Percentiles rank a stretch among this genome's conserved stretches.
Evolutionary conservation across 2,329 filamentous ascomycete species (phyloP).

Genomic region (Alternaria longipes): DNA sequence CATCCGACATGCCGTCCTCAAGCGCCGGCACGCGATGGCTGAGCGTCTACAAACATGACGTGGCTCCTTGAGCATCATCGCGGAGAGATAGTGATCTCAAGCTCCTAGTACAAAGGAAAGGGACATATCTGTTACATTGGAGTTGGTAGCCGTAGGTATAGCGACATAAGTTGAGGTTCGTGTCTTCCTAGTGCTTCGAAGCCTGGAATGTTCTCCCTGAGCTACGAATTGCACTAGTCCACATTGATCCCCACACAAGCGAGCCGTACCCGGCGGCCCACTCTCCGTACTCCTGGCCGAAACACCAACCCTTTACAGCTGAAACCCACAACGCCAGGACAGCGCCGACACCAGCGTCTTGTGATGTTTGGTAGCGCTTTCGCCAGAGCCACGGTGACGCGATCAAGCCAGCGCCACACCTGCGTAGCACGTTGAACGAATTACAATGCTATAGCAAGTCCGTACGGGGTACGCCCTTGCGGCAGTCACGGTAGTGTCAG

Average conservation of each 20-base stretch:
- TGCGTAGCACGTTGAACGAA: slow-evolving; percentile 14
- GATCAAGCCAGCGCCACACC: background rate
- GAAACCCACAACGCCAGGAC: slow-evolving; percentile 36
- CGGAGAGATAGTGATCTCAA: no score
- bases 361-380: slow-evolving; percentile 18
- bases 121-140: background rate
- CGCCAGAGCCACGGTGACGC: slow-evolving; percentile 9
- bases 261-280: background rate
- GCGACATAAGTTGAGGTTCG: background rate
- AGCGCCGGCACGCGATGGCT: background rate
- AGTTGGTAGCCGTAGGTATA: background rate
- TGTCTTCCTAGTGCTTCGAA: background rate
- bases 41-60: background rate
- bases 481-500: slow-evolving; percentile 14
- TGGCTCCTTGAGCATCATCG: background rate
- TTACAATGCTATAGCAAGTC: slow-evolving; percentile 7
- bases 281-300: slow-evolving; percentile 19
- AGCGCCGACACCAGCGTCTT: slow-evolving; percentile 38
- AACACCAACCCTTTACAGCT: slow-evolving; percentile 26
- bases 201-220: background rate
- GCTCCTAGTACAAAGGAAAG: background rate
- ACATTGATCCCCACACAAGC: background rate
- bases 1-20: background rate
- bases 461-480: slow-evolving; percentile 1
- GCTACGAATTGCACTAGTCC: background rate